Percentiles rank a stretch among this genome's conserved stretches.
phyloP scores from a whole-genome alignment of 306 rosid species.

The Citrullus amarus region DNA sequence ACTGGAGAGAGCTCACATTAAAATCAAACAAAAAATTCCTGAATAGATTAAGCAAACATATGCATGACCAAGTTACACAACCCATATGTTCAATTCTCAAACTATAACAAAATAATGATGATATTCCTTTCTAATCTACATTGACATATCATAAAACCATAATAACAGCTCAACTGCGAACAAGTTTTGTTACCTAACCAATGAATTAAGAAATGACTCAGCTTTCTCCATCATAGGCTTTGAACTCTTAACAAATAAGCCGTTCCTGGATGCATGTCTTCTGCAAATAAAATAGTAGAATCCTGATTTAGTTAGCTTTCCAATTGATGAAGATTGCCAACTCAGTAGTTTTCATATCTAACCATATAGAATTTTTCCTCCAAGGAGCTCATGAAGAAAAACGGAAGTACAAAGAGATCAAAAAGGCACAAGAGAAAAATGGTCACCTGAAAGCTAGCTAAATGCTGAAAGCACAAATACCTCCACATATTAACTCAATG shows the following conservation, averaged over 20 bases:
- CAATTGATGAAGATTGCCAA: not conserved
- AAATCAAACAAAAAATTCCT: not conserved
- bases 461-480: not conserved
- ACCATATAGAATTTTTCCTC: not conserved
- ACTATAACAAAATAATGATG: not conserved
- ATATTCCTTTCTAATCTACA: not conserved
- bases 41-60: not conserved
- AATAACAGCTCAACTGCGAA: not conserved
- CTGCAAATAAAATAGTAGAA: constrained; percentile 38
- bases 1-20: not conserved
- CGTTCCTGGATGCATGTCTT: constrained; percentile 35
- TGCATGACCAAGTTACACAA: not conserved
- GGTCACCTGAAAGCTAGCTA: not conserved
- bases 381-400: not conserved
- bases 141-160: not conserved
- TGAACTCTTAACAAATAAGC: constrained; percentile 29
- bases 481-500: not conserved
- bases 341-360: not conserved
- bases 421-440: not conserved
- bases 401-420: not conserved
- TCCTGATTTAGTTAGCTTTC: not conserved
- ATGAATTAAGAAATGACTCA: constrained; percentile 32
- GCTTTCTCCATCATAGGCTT: constrained; percentile 39
- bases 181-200: constrained; percentile 45
- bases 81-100: not conserved